Base-by-base conservation (phyloP, 345 rosid species). In the Gossypioides kirkii region DNA sequence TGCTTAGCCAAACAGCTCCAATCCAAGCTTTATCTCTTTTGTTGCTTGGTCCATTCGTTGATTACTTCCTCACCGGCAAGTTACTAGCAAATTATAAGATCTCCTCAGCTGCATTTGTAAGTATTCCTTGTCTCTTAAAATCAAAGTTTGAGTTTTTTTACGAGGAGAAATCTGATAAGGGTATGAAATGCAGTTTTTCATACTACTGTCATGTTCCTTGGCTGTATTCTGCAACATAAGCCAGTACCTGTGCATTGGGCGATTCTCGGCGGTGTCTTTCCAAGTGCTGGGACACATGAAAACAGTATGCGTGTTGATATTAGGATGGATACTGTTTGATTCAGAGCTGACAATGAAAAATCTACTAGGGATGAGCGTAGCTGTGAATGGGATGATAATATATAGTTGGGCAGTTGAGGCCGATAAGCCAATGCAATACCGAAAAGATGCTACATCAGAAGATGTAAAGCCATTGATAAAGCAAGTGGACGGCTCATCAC, bases 261-360 rank as follows among this genome's bases (percentile, higher is more conserved):
- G 86, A 25, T 85, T 85, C 77, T 78, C 88, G 0, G 88, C 84
- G 0, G 71, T 71, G 10, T 80, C 88, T 12, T 85, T 85, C 76
- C 88, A 85, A 61, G 86, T 82, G n/a, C 69, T 85, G 17, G 88
- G 88, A 46, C 88, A 85, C 78, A 85, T 85, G 88, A 82, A 85
- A 79, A 85, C 88, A 1, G 77, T 85, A 14, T 75, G 79, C 17
- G 82, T 84, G 1, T 64, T 84, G 68, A 47, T 50, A 2, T 25
- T 84, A 66, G 87, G 87, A 10, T 80, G 81, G 75, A 10, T 82
- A 13, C 78, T 82, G 72, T 84, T 84, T 52, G 86, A 80, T 54
- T 80, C 76, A 18, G 81, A 78, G 42, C 79, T 84, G 10, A 82
- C 76, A n/a, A 8, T 78, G 10, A 82, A 82, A 50, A 82, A 80